These are phyloP conservation scores for Ceratorhiza oryzae-sativae DNA, from an alignment of 1,284 basidiomycete genomes.

Conservation along the genomic window DNA sequence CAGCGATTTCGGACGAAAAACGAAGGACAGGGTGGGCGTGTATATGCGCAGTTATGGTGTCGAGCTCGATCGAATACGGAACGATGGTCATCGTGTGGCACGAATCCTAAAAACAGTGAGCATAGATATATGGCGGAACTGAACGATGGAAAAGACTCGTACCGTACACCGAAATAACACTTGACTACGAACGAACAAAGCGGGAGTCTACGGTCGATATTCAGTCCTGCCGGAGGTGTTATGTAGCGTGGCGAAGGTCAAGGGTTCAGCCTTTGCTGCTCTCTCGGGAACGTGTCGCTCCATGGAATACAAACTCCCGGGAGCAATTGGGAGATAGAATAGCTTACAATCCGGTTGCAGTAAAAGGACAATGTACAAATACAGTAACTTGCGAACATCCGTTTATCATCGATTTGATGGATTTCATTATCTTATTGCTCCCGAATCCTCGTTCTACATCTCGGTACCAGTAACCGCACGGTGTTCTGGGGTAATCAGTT, in stretches of 20 bases:
- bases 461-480: conserved; percentile 24
- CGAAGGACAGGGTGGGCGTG: conserved; percentile 9
- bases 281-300: conserved; percentile 4
- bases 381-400: background rate
- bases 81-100: conserved; percentile 14
- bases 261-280: background rate
- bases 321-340: conserved; percentile 15
- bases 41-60: conserved; percentile 32
- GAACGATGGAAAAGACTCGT: background rate
- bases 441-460: conserved; percentile 15
- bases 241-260: background rate
- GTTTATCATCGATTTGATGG: background rate
- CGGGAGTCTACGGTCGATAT: background rate
- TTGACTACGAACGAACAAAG: background rate
- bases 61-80: conserved; percentile 20
- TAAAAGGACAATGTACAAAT: background rate
- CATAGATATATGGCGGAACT: background rate
- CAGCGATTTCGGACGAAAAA: conserved; percentile 1
- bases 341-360: background rate
- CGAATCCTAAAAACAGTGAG: background rate
- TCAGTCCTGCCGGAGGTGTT: background rate
- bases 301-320: background rate
- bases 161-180: background rate
- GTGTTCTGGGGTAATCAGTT: background rate
- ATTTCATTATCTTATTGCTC: conserved; percentile 34